Evolutionary conservation across 2,329 filamentous ascomycete species (phyloP), one percentile per base, ranked within the genome.

Genomic region (Scedosporium aurantiacum): DNA sequence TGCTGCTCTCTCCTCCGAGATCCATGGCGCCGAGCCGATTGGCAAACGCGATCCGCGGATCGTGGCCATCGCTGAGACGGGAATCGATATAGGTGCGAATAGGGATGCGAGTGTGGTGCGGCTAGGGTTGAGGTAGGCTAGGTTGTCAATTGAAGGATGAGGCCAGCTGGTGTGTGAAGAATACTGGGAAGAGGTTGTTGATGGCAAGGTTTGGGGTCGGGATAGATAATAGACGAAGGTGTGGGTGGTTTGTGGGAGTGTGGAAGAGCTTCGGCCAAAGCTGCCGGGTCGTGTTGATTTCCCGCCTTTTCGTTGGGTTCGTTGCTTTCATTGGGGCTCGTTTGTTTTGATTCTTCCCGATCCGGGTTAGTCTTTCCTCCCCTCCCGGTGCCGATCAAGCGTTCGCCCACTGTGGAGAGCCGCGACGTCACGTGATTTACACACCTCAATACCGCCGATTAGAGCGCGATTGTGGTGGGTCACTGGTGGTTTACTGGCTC

Each of bases 11-110:
- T 99, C 94, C 66, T 90, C 86, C 37, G 86, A 78, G 66, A 97
- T 85, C 94, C 94, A 99, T 75, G 87, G 80, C 68, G 85, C 78
- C 63, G 91, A 94, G 72, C 91, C 92, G 67, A 96, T 86, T 70
- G 88, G 82, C 69, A 84, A 73, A 74, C 83, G 84, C 75, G 83
- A 76, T 71, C 77, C 76, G 75, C 79, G 74, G 75, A 80, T 79
- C 50, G 58, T 54, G 62, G 79, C 71, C 67, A 68, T 68, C 27
- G 56, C 65, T 52, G 60, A 50, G 50, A 52, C 21, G 47, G 18
- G 6, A 54, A 23, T 54, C 23, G 50, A 54, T 54, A 21, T 6
- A 54, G 47, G 3, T 58, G 58, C 52, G 56, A 55, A 32, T 61
- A 55, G 58, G 56, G 61, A 62, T 60, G 61, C 57, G 64, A 55